phyloP scores from a whole-genome alignment of 2,329 filamentous ascomycete species.

The Trichoderma sp. region DNA sequence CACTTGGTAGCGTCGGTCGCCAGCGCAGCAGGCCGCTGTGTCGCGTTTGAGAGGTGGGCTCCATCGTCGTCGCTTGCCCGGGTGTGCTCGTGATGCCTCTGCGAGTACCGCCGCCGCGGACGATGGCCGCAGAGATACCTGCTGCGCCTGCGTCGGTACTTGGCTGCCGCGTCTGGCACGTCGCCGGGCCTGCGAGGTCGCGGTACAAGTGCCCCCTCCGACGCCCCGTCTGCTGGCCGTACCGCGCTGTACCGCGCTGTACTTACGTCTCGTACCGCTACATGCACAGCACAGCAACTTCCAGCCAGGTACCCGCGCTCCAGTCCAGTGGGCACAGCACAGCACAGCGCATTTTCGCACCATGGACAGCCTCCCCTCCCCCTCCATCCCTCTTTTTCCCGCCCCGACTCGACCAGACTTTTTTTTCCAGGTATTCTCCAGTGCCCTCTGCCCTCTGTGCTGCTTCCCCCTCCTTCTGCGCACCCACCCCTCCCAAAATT shows the following conservation, averaged over 20 bases:
- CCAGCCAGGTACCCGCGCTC: too few relatives aligned
- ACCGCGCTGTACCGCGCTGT: neutral
- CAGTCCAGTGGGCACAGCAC: too few relatives aligned
- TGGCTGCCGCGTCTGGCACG: neutral
- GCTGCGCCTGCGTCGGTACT: neutral
- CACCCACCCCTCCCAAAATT: constrained; percentile 22
- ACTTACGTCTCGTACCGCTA: neutral
- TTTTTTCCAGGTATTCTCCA: neutral
- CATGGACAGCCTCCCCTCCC: neutral
- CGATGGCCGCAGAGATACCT: neutral
- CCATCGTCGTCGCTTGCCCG: neutral
- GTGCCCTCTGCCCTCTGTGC: neutral
- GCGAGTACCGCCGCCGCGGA: neutral
- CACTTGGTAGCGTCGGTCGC: constrained; percentile 28
- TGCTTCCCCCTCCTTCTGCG: constrained; percentile 20
- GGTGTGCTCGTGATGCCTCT: neutral
- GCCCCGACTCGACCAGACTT: neutral
- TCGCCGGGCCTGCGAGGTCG: constrained; percentile 15
- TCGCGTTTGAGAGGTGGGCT: constrained; percentile 17
- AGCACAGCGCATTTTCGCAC: neutral
- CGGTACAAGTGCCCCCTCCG: constrained; percentile 7
- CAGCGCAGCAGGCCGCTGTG: constrained; percentile 21
- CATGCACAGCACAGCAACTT: neutral
- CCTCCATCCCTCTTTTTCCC: constrained; percentile 1
- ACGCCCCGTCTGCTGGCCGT: neutral